Percentiles rank a stretch among this genome's conserved stretches.
phyloP scores from a whole-genome alignment of 2,329 filamentous ascomycete species.

The Botryosphaeria agaves region DNA sequence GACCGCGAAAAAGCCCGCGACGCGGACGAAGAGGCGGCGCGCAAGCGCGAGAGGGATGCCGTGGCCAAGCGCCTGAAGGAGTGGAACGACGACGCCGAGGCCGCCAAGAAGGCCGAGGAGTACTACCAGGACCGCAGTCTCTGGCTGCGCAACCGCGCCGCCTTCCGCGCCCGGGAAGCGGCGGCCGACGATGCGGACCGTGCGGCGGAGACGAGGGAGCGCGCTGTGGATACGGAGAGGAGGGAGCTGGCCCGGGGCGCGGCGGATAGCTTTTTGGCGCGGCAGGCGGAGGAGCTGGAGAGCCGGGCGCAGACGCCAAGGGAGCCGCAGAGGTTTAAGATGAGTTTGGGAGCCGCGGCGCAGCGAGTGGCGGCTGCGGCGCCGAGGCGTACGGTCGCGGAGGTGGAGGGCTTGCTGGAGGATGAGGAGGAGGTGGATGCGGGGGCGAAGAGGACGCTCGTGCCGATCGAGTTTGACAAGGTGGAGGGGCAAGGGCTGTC shows the following conservation, averaged over 20 bases:
- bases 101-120: conserved; percentile 49
- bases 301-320: conserved; percentile 23
- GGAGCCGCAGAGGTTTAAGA: conserved; percentile 48
- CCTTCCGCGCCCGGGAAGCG: conserved; percentile 56
- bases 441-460: conserved; percentile 9
- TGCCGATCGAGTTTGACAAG: conserved; percentile 68
- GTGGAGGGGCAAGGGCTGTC: conserved; percentile 51
- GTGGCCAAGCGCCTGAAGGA: conserved; percentile 55
- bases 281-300: conserved; percentile 62
- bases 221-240: conserved; percentile 49
- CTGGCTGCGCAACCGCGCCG: conserved; percentile 68
- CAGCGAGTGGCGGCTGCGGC: conserved; percentile 47
- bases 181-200: conserved; percentile 71
- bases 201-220: conserved; percentile 58
- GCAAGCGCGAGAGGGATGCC: conserved; percentile 45
- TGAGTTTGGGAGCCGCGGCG: conserved; percentile 72
- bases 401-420: conserved; percentile 86
- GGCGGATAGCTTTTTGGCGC: conserved; percentile 81
- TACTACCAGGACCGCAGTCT: conserved; percentile 78
- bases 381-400: conserved; percentile 63
- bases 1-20: conserved; percentile 74
- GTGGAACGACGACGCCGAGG: conserved; percentile 88
- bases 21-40: conserved; percentile 50
- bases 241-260: conserved; percentile 65
- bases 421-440: conserved; percentile 63